Percentiles rank a stretch among this genome's conserved stretches.
Evolutionary conservation across 805 yeast species (phyloP).

Genomic region (Candida sakaeoensis): DNA sequence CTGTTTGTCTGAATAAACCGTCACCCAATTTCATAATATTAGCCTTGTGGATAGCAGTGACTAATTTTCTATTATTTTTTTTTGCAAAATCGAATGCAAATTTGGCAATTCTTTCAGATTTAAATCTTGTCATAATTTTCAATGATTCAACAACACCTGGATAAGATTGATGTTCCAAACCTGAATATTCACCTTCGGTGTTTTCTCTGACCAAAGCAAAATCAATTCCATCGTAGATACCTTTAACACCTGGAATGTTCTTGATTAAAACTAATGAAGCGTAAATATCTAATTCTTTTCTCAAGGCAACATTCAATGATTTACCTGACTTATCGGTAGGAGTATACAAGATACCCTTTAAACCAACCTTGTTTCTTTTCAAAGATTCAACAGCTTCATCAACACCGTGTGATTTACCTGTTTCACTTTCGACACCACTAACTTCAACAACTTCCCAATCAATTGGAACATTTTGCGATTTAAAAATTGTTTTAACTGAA

Average conservation of each 20-base stretch:
- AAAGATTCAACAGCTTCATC: slow-evolving; percentile 84
- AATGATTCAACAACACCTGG: slow-evolving; percentile 97
- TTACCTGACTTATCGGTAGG: slow-evolving; percentile 74
- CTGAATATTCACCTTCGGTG: slow-evolving; percentile 98
- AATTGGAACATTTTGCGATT: slow-evolving; percentile 83
- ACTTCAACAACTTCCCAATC: slow-evolving; percentile 74
- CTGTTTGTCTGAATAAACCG: slow-evolving; percentile 94
- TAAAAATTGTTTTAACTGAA: slow-evolving; percentile 86
- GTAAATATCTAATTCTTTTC: slow-evolving; percentile 93
- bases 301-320: slow-evolving; percentile 90
- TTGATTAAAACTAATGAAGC: slow-evolving; percentile 94
- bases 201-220: slow-evolving; percentile 95
- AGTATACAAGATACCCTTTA: slow-evolving; percentile 93
- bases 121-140: slow-evolving; percentile 89
- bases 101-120: slow-evolving; percentile 95
- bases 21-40: slow-evolving; percentile 98
- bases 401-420: slow-evolving; percentile 57
- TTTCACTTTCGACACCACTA: slow-evolving; percentile 41
- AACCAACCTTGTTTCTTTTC: slow-evolving; percentile 94
- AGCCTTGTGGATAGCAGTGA: slow-evolving; percentile 98
- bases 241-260: slow-evolving; percentile 89
- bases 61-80: slow-evolving; percentile 86
- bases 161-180: slow-evolving; percentile 94
- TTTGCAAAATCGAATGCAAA: slow-evolving; percentile 95
- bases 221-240: slow-evolving; percentile 85